Base-by-base conservation (phyloP, 1,284 basidiomycete genomes). In the Puccinia triticina region DNA sequence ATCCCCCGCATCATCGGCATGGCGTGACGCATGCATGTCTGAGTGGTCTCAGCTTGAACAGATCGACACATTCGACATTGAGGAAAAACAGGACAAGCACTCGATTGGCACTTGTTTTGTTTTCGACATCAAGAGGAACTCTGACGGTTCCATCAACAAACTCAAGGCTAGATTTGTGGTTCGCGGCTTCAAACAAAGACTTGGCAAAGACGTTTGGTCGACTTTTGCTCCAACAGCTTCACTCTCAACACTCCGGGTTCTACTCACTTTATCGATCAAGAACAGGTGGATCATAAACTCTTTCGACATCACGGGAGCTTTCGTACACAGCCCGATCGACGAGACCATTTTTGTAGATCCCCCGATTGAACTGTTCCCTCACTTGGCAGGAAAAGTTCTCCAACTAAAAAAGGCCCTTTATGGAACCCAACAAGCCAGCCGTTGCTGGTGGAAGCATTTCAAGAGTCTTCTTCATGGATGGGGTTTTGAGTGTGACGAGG, bases 151-250 rank as follows among this genome's bases (percentile, higher is more conserved):
- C 43, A 12, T 48, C 16, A n/a, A 40, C n/a, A 71, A 71, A 48
- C 37, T 71, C 32, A 71, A 71, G 29, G 67, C 67, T 40, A 4
- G 67, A 5, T 71, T 71, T 71, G 67, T 71, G 2, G 67, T 40
- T 4, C 34, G 43, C 2, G 67, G 67, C 2, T 71, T 71, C 23
- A 32, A 71, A 40, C 67, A 71, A 21, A 4, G 34, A 7, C 16
- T 40, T 12, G 67, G 67, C 18, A 43, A 43, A 5, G 67, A 71
- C 23, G 26, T n/a, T 26, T 14, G 37, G 2, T 40, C 34, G 2
- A 71, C 67, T 18, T 71, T 71, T 43, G 67, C 67, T 12, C 67
- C 67, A 8, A 71, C 67, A 2, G 67, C 67, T 5, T 40, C 67
- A 40, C 43, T 71, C 23, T 7, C 67, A 10, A 40, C 67, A 14